Base-by-base conservation (phyloP, 1,139 yeast species). In the Hemisphaericaspora xylofermentans region DNA sequence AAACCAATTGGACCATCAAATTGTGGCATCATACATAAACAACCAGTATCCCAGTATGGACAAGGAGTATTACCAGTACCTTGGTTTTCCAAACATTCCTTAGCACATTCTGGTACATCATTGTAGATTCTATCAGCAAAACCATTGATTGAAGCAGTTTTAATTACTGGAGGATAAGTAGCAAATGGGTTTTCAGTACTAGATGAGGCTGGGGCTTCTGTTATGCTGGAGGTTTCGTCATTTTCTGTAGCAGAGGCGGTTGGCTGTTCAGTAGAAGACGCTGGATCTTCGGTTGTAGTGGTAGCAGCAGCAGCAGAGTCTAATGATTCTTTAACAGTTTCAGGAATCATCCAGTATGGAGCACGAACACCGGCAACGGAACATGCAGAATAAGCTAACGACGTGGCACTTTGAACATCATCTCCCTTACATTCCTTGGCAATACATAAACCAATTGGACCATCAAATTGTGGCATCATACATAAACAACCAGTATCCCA, bases 401-500 rank as follows among this genome's bases (percentile, higher is more conserved):
- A 44, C 33, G 60, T 53, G 38, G 57, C 58, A 18, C 33, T 30
- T 10, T 34, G 38, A 32, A 62, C 60, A 21, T 61, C 63, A 2
- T 38, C 12, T 33, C 64, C 66, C 15, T 34, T 33, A 47, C 70
- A 65, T 19, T 47, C 46, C 4, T 47, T 38, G 35, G 64, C 66
- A 42, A 65, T 57, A 51, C 70, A 65, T 18, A 50, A 47, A 16
- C 64, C 70, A 27, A 64, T 63, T 24, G 39, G 38, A 5, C 61
- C 63, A 15, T 53, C 51, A 54, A 58, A 64, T 34, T 50, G 53
- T 24, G 66, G 56, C 66, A 65, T 63, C 25, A 65, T 63, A 53
- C 70, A 64, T 33, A 64, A 54, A 45, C 70, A 65, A 3, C 69
- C 69, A 35, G 69, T 61, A 43, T 65, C 69, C 68, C 69, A 64